Evolutionary conservation across 257 asterid species (phyloP).

Genomic region (Datura wrightii): DNA sequence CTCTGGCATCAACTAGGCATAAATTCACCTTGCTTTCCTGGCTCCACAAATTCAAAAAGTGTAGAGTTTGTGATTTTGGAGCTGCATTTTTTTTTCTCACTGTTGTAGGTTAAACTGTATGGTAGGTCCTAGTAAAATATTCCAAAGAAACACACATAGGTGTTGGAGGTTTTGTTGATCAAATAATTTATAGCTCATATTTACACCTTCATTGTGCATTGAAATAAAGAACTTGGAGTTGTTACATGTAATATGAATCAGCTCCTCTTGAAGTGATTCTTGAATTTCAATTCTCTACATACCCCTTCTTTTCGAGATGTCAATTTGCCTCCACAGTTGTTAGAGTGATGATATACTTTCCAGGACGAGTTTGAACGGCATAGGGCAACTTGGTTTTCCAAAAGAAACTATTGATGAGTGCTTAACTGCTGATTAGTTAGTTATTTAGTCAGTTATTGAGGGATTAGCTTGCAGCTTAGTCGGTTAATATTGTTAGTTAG

Average conservation of each 20-base stretch:
- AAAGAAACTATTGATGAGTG: background rate
- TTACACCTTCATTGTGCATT: background rate
- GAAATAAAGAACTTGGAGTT: background rate
- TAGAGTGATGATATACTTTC: background rate
- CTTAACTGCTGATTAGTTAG: too few relatives aligned
- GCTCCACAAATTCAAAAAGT: conserved; percentile 1
- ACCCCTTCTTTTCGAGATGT: background rate
- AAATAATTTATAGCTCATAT: conserved; percentile 15
- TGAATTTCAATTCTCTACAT: background rate
- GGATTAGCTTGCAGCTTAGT: too few relatives aligned
- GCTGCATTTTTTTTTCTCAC: background rate
- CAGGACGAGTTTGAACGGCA: background rate
- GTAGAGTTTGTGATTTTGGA: conserved; percentile 22
- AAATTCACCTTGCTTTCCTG: background rate
- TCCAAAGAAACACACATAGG: background rate
- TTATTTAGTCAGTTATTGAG: too few relatives aligned
- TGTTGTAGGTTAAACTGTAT: background rate
- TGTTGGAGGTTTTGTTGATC: conserved; percentile 1
- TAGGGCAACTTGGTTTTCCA: background rate
- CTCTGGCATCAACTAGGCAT: background rate
- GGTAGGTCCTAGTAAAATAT: background rate
- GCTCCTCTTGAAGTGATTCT: conserved; percentile 2
- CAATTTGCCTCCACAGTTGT: background rate
- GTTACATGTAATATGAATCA: conserved; percentile 3
- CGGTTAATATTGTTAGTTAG: too few relatives aligned